Evolutionary conservation across 805 yeast genomes (phyloP).

Genomic region (Monosporozyma unispora): DNA sequence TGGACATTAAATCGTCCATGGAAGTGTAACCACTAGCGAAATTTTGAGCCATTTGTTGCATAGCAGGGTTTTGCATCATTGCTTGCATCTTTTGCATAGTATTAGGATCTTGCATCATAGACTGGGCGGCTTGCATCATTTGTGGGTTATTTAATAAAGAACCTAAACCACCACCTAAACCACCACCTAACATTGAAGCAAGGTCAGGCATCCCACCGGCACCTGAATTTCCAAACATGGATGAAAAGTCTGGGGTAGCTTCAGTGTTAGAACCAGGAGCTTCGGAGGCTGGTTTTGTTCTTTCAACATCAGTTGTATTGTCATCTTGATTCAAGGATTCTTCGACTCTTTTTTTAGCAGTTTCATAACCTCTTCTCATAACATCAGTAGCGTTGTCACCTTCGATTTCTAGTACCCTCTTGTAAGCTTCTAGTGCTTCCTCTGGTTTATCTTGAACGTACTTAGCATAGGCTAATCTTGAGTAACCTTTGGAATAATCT

Average conservation of each 20-base stretch:
- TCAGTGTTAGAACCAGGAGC: slow-evolving; percentile 16
- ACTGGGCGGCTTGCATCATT: slow-evolving; percentile 80
- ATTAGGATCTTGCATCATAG: slow-evolving; percentile 76
- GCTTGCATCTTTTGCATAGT: slow-evolving; percentile 59
- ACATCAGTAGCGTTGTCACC: slow-evolving; percentile 79
- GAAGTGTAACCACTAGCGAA: slow-evolving; percentile 52
- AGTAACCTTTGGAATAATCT: slow-evolving; percentile 81
- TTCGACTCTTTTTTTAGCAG: slow-evolving; percentile 81
- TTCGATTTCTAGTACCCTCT: slow-evolving; percentile 77
- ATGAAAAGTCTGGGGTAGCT: slow-evolving; percentile 13
- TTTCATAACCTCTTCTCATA: slow-evolving; percentile 87
- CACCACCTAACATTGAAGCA: slow-evolving; percentile 62
- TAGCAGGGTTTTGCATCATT: slow-evolving; percentile 70
- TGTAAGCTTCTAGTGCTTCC: slow-evolving; percentile 85
- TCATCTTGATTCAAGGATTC: slow-evolving; percentile 46
- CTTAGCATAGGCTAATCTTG: slow-evolving; percentile 88
- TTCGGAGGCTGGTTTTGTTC: slow-evolving; percentile 11
- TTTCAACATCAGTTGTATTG: background rate
- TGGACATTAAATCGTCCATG: slow-evolving; percentile 64
- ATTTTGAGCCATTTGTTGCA: slow-evolving; percentile 75
- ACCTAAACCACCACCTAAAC: slow-evolving; percentile 42
- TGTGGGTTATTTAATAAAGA: slow-evolving; percentile 85
- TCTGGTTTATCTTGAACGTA: slow-evolving; percentile 91
- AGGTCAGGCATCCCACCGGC: slow-evolving; percentile 65
- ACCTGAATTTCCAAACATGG: slow-evolving; percentile 22